Evolutionary conservation across 306 rosid species (phyloP).

Genomic region (Citrullus colocynthis): DNA sequence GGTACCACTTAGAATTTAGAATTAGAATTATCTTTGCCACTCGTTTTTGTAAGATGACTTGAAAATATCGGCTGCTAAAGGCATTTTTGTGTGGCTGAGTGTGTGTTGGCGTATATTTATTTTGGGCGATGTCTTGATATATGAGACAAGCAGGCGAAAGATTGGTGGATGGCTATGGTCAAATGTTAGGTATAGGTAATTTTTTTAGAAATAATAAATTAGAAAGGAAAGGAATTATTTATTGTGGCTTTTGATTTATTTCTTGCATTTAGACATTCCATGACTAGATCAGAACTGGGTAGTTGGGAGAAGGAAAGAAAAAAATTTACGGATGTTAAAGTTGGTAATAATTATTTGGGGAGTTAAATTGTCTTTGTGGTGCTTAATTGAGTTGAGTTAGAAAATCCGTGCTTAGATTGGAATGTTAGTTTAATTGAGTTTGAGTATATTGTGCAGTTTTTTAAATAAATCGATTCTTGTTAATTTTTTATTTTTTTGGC

Average conservation of each 20-base stretch:
- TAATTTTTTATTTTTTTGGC: too few species aligned
- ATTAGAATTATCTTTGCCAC: neutral
- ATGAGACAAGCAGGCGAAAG: neutral
- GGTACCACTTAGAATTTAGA: neutral
- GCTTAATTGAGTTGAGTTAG: too few species aligned
- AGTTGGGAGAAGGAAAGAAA: too few species aligned
- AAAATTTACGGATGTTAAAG: too few species aligned
- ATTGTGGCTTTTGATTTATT: neutral
- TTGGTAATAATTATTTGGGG: too few species aligned
- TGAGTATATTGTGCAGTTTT: too few species aligned
- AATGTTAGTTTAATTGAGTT: too few species aligned
- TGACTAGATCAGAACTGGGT: too few species aligned
- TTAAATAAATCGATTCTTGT: too few species aligned
- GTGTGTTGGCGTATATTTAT: neutral
- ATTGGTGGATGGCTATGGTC: neutral
- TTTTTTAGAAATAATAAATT: neutral
- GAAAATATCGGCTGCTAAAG: neutral
- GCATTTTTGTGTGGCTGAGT: neutral
- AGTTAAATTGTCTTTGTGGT: too few species aligned
- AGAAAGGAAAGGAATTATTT: neutral
- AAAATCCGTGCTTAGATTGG: rapidly evolving
- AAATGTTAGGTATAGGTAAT: neutral
- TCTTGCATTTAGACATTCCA: too few species aligned
- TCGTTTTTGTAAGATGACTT: neutral
- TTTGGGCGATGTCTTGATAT: neutral